A percentile compares a stretch with the other conserved stretches of the same genome.
Evolutionary conservation across 495 filamentous ascomycete species (phyloP).

Genomic region (Collariella sp.): DNA sequence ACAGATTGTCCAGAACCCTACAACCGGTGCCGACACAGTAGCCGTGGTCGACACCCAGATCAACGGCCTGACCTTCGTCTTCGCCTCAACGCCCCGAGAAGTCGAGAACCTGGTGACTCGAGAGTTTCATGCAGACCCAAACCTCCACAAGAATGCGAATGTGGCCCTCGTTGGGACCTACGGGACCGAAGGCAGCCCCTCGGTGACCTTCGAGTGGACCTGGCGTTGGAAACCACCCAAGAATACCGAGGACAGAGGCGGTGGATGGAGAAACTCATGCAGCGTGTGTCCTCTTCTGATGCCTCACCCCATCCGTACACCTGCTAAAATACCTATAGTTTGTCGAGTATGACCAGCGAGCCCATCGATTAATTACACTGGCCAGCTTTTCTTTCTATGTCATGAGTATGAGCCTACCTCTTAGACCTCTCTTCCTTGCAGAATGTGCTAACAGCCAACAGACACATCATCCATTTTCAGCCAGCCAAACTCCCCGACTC

Average conservation of each 20-base stretch:
- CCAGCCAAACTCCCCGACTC: conserved; percentile 50
- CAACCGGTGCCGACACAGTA: conserved; percentile 30
- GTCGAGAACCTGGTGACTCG: conserved; percentile 88
- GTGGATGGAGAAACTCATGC: conserved; percentile 91
- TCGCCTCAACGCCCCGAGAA: conserved; percentile 74
- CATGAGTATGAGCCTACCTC: conserved; percentile 49
- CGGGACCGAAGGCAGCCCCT: conserved; percentile 66
- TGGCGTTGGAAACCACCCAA: conserved; percentile 97
- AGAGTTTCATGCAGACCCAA: conserved; percentile 95
- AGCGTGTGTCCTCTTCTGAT: conserved; percentile 46
- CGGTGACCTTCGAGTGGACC: conserved; percentile 86
- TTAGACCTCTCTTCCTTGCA: neutral
- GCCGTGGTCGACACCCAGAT: conserved; percentile 61
- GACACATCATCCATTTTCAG: conserved; percentile 30
- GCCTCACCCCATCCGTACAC: neutral
- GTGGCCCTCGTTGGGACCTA: conserved; percentile 88
- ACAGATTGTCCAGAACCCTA: conserved; percentile 27
- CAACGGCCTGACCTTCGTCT: conserved; percentile 85
- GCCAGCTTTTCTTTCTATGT: conserved; percentile 94
- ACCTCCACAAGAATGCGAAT: conserved; percentile 93
- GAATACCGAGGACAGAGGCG: conserved; percentile 68
- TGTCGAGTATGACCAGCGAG: conserved; percentile 89
- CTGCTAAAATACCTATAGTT: conserved; percentile 48
- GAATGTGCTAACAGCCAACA: conserved; percentile 6
- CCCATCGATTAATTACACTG: conserved; percentile 78